Conservation (phyloP, 768 basidiomycete species). For the Russula compacta region DNA sequence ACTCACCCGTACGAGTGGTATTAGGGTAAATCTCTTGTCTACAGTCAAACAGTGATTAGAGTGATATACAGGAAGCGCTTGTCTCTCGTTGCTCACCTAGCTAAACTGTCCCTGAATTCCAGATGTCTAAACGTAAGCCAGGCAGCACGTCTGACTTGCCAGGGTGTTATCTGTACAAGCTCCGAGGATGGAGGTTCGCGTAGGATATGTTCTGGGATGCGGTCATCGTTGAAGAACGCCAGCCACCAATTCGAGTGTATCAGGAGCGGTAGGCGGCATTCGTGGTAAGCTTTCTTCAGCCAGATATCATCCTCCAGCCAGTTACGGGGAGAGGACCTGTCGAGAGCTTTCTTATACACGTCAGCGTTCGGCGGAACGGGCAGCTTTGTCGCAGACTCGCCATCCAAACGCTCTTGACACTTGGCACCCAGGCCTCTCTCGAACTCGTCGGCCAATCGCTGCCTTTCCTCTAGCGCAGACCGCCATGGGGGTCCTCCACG, state of each 20-base stretch:
- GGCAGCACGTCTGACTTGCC: conserved; percentile 81
- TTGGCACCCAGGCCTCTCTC: conserved; percentile 55
- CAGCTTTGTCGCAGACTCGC: conserved; percentile 29
- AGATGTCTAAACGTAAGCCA: conserved; percentile 69
- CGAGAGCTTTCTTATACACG: conserved; percentile 52
- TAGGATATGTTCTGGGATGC: conserved; percentile 39
- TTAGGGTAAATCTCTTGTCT: conserved; percentile 67
- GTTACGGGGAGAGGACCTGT: conserved; percentile 74
- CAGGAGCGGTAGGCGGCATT: conserved; percentile 76
- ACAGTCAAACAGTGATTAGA: neutral
- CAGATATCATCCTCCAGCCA: conserved; percentile 96
- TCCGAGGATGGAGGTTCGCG: conserved; percentile 17
- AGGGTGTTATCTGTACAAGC: conserved; percentile 45
- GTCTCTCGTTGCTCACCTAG: conserved; percentile 38
- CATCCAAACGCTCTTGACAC: conserved; percentile 66
- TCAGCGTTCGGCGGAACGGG: conserved; percentile 9
- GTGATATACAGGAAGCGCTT: neutral
- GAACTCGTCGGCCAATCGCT: conserved; percentile 60
- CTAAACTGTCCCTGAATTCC: conserved; percentile 59
- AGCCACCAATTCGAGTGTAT: conserved; percentile 98
- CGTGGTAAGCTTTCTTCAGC: conserved; percentile 79
- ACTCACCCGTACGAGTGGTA: conserved; percentile 57
- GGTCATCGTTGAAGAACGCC: conserved; percentile 65
- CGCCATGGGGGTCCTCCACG: conserved; percentile 44
- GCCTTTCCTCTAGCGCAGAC: conserved; percentile 44